Base-by-base conservation (phyloP, 352 stramenopile species). In the Albugo laibachii region DNA sequence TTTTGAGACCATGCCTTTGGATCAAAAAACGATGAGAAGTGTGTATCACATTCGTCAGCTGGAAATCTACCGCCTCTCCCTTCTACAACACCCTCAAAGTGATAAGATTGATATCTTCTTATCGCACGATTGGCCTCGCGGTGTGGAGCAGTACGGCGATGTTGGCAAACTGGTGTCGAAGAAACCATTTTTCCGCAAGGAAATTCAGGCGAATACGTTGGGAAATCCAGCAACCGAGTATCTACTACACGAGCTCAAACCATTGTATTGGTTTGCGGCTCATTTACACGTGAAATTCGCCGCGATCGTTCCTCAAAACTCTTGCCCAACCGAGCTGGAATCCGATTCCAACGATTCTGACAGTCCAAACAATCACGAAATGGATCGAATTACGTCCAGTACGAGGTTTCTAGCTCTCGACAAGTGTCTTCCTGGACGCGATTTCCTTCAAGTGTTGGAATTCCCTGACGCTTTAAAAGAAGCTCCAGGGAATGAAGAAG, bases 271-370 rank as follows among this genome's bases (percentile, higher is more conserved):
- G 95, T 99, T 99, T 61, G 66, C 92, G 0, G 95, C 94, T 18
- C 96, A 99, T 61, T 69, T 99, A 19, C 95, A 99, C 65, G 84
- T 97, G 45, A 98, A 98, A 59, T 99, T 98, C 61, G 63, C 92
- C 34, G 95, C 96, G 4, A 60, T 94, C n/a, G 83, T 98, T 5
- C 59, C 59, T 10, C 94, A 98, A 56, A 52, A 47, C 34, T 21
- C 13, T 34, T 15, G 4, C 24, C 20, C 1, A 11, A 20, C 2
- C 13, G 10, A 13, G 40, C 48, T n/a, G 14, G 16, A 34, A 2
- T 31, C 24, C 24, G 38, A 34, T 3, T 48, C 36, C 8, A 42
- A 19, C 3, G 16, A 21, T 48, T 41, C 36, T 41, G 19, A 19
- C 8, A 42, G 8, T 10, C 16, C 43, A 8, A 24, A 3, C 8